phyloP scores from a whole-genome alignment of 2,329 filamentous ascomycete species.

The Aurifilum marmelostoma region DNA sequence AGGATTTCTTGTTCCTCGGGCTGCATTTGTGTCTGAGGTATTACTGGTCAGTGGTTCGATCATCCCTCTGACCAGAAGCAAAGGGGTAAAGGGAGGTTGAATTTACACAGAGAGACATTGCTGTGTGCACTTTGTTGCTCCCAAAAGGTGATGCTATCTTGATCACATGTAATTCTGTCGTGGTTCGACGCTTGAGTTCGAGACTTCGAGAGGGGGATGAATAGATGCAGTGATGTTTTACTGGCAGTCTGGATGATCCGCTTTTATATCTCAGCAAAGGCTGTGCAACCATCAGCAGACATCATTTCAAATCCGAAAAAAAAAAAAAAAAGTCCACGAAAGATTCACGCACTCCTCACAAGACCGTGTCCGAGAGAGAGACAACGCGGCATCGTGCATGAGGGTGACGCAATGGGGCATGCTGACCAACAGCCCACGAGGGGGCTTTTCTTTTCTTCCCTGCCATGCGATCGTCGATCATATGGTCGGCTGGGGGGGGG shows the following conservation, averaged over 20 bases:
- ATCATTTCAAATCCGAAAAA: not conserved
- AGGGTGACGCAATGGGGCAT: slow-evolving; percentile 16
- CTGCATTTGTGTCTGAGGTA: not conserved
- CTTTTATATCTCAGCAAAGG: not conserved
- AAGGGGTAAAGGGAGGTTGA: not conserved
- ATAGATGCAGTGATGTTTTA: too few relatives aligned
- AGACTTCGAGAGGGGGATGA: too few relatives aligned
- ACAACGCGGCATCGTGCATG: not conserved
- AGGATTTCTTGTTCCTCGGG: slow-evolving; percentile 13
- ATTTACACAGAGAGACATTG: slow-evolving; percentile 4
- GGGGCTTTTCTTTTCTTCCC: not conserved
- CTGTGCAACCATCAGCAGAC: not conserved
- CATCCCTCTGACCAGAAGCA: not conserved
- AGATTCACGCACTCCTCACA: not conserved
- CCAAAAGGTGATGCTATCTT: not conserved
- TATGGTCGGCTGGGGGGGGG: not conserved
- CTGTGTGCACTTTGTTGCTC: not conserved
- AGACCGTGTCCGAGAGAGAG: not conserved
- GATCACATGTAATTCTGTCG: not conserved
- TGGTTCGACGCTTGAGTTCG: not conserved
- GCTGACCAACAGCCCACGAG: slow-evolving; percentile 4
- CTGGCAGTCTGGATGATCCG: not conserved
- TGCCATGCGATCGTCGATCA: not conserved
- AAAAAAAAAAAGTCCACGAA: too few relatives aligned
- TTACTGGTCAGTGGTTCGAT: not conserved